A percentile compares a stretch with the other conserved stretches of the same genome.
phyloP scores from a whole-genome alignment of 2,329 filamentous ascomycete genomes.

The Tolypocladium album region DNA sequence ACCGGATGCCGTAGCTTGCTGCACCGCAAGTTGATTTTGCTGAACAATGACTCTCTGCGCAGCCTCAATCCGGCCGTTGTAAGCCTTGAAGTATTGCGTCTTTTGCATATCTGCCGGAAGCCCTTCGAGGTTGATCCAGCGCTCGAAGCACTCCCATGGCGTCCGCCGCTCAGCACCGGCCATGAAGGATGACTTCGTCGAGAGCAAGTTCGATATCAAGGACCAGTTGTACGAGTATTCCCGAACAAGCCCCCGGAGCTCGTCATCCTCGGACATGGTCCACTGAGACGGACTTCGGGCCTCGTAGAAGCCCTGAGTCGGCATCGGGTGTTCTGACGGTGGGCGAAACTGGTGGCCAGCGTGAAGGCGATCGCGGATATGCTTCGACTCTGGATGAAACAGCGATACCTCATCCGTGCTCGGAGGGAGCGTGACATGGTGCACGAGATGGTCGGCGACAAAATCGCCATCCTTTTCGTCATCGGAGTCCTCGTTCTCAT shows the following conservation, averaged over 20 bases:
- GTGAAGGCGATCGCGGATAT: slow-evolving; percentile 80
- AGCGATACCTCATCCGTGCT: slow-evolving; percentile 71
- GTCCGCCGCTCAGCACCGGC: slow-evolving; percentile 84
- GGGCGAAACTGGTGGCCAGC: slow-evolving; percentile 88
- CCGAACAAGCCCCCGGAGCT: slow-evolving; percentile 71
- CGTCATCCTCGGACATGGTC: slow-evolving; percentile 83
- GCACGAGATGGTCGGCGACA: slow-evolving; percentile 38
- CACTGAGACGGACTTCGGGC: slow-evolving; percentile 79
- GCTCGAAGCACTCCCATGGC: slow-evolving; percentile 97
- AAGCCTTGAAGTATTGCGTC: slow-evolving; percentile 82
- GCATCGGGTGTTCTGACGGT: slow-evolving; percentile 86
- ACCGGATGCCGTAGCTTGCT: slow-evolving; percentile 36
- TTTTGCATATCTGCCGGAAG: slow-evolving; percentile 89
- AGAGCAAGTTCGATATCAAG: slow-evolving; percentile 73
- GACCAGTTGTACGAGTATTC: slow-evolving; percentile 98
- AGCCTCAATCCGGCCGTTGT: slow-evolving; percentile 48
- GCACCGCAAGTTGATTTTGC: slow-evolving; percentile 38
- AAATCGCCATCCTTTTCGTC: slow-evolving; percentile 47
- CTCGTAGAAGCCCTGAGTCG: slow-evolving; percentile 82
- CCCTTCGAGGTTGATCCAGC: slow-evolving; percentile 88
- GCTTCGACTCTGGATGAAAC: slow-evolving; percentile 82
- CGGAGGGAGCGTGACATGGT: slow-evolving; percentile 45
- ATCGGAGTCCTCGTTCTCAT: slow-evolving; percentile 61
- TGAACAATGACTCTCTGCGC: slow-evolving; percentile 45
- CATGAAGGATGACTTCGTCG: slow-evolving; percentile 63